Percentiles rank a stretch among this genome's conserved stretches.
These are phyloP conservation scores for Amylocarpus encephaloides DNA, from an alignment of 2,329 filamentous ascomycete species.

Conservation along the genomic window DNA sequence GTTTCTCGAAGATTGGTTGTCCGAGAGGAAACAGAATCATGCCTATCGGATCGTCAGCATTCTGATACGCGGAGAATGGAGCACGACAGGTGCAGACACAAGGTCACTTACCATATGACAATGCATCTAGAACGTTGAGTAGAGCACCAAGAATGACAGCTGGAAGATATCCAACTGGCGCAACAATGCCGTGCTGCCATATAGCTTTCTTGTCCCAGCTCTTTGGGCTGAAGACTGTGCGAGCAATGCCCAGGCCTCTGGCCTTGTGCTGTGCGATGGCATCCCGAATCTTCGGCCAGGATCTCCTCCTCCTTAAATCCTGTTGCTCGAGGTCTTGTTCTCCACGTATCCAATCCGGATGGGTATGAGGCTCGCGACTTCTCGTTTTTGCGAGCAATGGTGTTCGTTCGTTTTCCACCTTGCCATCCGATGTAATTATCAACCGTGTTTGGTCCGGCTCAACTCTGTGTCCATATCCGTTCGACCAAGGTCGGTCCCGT, in stretches of 20 bases:
- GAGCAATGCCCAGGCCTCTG: conserved; percentile 18
- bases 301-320: conserved; percentile 12
- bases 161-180: conserved; percentile 67
- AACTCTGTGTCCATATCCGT: conserved; percentile 4
- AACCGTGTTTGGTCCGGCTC: conserved; percentile 15
- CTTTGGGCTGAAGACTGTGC: conserved; percentile 51
- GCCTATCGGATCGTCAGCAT: conserved; percentile 37
- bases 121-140: conserved; percentile 86
- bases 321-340: conserved; percentile 30
- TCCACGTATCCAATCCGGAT: conserved; percentile 28
- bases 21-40: conserved; percentile 95
- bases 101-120: conserved; percentile 69
- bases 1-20: conserved; percentile 72
- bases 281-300: conserved; percentile 28
- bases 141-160: conserved; percentile 83
- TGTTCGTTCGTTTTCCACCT: conserved; percentile 26
- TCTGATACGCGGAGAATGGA: too few species aligned
- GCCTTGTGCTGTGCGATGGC: conserved; percentile 20
- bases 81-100: too few species aligned
- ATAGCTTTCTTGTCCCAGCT: conserved; percentile 65
- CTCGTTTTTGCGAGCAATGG: conserved; percentile 24
- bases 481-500: conserved; percentile 8
- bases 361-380: conserved; percentile 8
- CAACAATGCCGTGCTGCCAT: conserved; percentile 56
- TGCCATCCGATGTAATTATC: conserved; percentile 20